These are phyloP conservation scores for Coniochaeta sp. DNA, from an alignment of 2,329 filamentous ascomycete genomes.

Conservation along the genomic window DNA sequence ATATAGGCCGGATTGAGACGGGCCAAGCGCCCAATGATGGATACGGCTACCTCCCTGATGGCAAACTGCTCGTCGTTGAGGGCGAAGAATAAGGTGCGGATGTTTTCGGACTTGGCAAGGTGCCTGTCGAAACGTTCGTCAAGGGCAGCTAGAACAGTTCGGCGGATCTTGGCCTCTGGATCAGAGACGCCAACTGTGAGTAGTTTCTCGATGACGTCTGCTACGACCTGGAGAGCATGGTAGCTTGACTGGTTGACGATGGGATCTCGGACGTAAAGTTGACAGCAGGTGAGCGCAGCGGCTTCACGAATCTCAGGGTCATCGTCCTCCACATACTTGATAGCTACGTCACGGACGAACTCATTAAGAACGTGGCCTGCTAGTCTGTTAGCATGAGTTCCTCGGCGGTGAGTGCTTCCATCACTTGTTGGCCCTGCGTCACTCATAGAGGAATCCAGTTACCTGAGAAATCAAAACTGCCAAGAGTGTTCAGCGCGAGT, in stretches of 20 bases:
- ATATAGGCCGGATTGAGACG: slow-evolving; percentile 93
- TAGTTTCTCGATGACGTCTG: slow-evolving; percentile 95
- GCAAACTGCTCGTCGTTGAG: slow-evolving; percentile 91
- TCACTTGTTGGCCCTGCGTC: not conserved
- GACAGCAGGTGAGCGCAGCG: slow-evolving; percentile 92
- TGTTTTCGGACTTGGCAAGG: slow-evolving; percentile 95
- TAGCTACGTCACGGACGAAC: slow-evolving; percentile 95
- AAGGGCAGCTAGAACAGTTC: slow-evolving; percentile 80
- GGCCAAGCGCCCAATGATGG: slow-evolving; percentile 90
- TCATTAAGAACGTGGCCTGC: slow-evolving; percentile 85
- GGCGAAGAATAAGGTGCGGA: slow-evolving; percentile 88
- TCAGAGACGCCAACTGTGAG: slow-evolving; percentile 93
- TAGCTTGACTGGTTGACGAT: slow-evolving; percentile 98
- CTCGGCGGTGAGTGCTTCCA: not conserved
- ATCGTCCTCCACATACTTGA: slow-evolving; percentile 96
- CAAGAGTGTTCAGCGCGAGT: slow-evolving; percentile 85
- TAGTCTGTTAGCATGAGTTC: not conserved
- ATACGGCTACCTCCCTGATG: slow-evolving; percentile 90
- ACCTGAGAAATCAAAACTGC: slow-evolving; percentile 91
- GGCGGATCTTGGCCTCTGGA: slow-evolving; percentile 78
- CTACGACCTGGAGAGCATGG: slow-evolving; percentile 93
- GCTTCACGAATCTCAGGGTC: slow-evolving; percentile 90
- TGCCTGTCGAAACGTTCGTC: slow-evolving; percentile 94
- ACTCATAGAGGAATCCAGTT: slow-evolving; percentile 8
- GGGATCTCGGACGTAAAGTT: slow-evolving; percentile 92